These are phyloP conservation scores for Coffea eugenioides DNA, from an alignment of 257 asterid species.

Conservation along the genomic window DNA sequence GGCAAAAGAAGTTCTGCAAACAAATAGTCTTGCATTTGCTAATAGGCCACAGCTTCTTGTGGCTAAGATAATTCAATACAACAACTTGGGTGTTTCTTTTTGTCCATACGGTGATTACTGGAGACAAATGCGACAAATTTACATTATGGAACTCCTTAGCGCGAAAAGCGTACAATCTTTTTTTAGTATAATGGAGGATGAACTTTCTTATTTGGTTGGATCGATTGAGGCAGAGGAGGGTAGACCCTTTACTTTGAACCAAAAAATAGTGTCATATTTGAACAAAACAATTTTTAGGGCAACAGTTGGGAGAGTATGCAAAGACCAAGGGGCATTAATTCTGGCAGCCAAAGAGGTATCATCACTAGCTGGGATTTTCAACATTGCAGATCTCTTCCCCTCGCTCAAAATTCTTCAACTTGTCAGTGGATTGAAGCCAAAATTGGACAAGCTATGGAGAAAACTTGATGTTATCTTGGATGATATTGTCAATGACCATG, in stretches of 20 bases:
- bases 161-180: conserved; percentile 6
- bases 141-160: conserved; percentile 20
- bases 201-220: background rate
- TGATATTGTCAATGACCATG: background rate
- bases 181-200: conserved; percentile 13
- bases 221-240: background rate
- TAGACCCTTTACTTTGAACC: background rate
- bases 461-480: background rate
- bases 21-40: conserved; percentile 22
- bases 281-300: background rate
- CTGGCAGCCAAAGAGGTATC: background rate
- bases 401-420: conserved; percentile 19
- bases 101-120: conserved; percentile 26
- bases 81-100: conserved; percentile 11
- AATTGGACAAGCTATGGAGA: background rate
- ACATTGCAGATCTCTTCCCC: background rate
- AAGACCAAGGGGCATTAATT: background rate
- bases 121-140: conserved; percentile 23
- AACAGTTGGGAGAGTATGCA: background rate
- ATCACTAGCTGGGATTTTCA: background rate
- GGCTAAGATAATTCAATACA: conserved; percentile 6
- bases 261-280: background rate
- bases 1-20: conserved; percentile 34
- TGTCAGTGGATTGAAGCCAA: background rate
- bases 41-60: conserved; percentile 12